Evolutionary conservation across 2,329 filamentous ascomycete genomes (phyloP).

Genomic region (Coniella vitis): DNA sequence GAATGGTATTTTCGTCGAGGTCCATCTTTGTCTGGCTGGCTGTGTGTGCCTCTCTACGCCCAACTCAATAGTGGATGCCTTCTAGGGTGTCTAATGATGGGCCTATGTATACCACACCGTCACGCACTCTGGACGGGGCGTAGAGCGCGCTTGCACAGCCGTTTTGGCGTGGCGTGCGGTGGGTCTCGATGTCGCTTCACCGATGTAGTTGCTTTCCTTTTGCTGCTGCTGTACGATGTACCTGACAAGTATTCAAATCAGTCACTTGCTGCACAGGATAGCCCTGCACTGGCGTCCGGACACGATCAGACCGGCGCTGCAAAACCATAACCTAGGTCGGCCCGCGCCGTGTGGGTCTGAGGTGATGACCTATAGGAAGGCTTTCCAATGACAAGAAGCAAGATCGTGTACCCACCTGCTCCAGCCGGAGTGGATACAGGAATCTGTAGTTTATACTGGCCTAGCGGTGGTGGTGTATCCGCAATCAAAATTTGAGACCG

Average conservation of each 20-base stretch:
- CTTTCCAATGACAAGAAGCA: neutral
- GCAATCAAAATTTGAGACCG: no score
- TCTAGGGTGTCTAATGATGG: neutral
- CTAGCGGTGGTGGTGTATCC: no score
- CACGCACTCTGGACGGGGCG: neutral
- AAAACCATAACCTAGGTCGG: neutral
- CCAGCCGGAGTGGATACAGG: no score
- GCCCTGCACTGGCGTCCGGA: neutral
- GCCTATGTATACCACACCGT: neutral
- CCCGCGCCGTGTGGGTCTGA: neutral
- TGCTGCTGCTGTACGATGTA: neutral
- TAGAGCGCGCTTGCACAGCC: neutral
- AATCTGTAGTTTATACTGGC: no score
- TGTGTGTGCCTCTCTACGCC: neutral
- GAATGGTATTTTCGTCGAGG: constrained; percentile 43
- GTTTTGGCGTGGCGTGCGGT: neutral
- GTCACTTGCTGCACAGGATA: neutral
- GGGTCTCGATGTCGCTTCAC: neutral
- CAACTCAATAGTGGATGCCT: neutral
- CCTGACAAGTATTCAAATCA: neutral
- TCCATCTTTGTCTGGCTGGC: constrained; percentile 37
- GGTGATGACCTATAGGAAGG: neutral
- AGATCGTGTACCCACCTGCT: neutral
- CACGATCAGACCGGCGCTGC: neutral
- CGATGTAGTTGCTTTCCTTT: neutral